Percentiles rank a stretch among this genome's conserved stretches.
phyloP scores from a whole-genome alignment of 306 rosid genomes.

The Heteromeles arbutifolia region DNA sequence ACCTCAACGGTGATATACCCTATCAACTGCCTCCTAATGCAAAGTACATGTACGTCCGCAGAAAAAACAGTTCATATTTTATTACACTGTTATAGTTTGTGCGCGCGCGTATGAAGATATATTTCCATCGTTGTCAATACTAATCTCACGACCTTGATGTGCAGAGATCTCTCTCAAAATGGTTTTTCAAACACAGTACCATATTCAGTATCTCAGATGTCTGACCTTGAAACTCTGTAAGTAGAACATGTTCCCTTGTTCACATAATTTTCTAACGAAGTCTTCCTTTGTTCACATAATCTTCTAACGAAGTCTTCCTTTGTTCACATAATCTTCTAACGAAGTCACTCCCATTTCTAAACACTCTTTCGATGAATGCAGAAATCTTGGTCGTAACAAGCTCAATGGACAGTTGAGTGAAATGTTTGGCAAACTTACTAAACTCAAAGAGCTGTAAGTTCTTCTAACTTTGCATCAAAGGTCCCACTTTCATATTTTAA shows the following conservation, averaged over 20 bases:
- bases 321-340: background rate
- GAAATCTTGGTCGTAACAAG: slow-evolving; percentile 67
- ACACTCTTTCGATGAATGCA: slow-evolving; percentile 29
- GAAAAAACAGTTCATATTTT: background rate
- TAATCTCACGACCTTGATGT: slow-evolving; percentile 14
- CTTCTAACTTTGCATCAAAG: background rate
- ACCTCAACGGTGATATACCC: slow-evolving; percentile 66
- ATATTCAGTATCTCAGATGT: slow-evolving; percentile 69
- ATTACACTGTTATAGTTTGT: background rate
- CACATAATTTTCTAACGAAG: no score
- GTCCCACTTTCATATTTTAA: background rate
- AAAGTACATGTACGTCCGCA: slow-evolving; percentile 50
- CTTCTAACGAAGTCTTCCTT: background rate
- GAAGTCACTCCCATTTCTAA: slow-evolving; percentile 13
- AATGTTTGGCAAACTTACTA: slow-evolving; percentile 55
- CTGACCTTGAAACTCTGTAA: slow-evolving; percentile 54
- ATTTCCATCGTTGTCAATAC: slow-evolving; percentile 4
- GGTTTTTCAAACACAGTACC: slow-evolving; percentile 62
- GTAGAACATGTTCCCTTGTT: slow-evolving; percentile 11
- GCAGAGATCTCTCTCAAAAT: slow-evolving; percentile 80
- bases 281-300: background rate
- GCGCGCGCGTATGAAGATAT: background rate
- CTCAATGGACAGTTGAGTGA: slow-evolving; percentile 71
- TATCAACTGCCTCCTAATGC: slow-evolving; percentile 91
- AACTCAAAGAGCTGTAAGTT: slow-evolving; percentile 71